These are phyloP conservation scores for Amylocystis lapponica DNA, from an alignment of 768 basidiomycete species.

Conservation along the genomic window DNA sequence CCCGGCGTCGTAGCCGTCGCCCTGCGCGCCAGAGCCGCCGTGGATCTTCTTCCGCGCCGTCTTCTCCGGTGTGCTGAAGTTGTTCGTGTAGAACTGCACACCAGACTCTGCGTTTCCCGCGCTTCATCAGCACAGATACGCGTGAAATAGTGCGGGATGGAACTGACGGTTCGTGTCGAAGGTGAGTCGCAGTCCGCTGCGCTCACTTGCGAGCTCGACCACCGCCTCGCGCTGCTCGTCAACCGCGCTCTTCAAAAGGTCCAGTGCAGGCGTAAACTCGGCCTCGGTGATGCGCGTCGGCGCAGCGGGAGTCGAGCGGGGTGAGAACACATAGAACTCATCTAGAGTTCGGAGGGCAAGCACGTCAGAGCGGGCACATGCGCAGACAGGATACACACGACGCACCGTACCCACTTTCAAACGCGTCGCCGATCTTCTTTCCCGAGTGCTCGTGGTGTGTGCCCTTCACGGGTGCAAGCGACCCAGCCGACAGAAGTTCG, in stretches of 20 bases:
- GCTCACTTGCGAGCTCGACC: constrained; percentile 48
- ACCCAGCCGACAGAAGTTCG: constrained; percentile 43
- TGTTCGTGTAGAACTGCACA: constrained; percentile 71
- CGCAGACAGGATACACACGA: background rate
- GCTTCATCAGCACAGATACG: background rate
- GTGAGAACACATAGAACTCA: constrained; percentile 54
- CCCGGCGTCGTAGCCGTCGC: constrained; percentile 48
- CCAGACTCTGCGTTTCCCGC: constrained; percentile 49
- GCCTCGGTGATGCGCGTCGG: constrained; percentile 44
- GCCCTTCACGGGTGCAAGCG: constrained; percentile 39
- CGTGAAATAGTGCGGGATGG: background rate
- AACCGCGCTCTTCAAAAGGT: constrained; percentile 43
- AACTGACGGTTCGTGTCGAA: constrained; percentile 72
- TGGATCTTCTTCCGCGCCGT: constrained; percentile 69
- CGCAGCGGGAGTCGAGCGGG: constrained; percentile 26
- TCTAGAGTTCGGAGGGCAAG: constrained; percentile 34
- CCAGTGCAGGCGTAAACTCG: constrained; percentile 35
- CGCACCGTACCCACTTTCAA: constrained; percentile 57
- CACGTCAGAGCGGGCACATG: background rate
- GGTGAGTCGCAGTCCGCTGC: constrained; percentile 52
- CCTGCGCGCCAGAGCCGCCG: constrained; percentile 58
- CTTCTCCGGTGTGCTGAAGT: constrained; percentile 38
- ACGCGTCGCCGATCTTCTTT: constrained; percentile 45
- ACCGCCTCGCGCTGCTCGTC: constrained; percentile 35
- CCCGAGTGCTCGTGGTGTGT: constrained; percentile 38